These are phyloP conservation scores for Hypericum androsaemum DNA, from an alignment of 345 rosid species.

Conservation along the genomic window DNA sequence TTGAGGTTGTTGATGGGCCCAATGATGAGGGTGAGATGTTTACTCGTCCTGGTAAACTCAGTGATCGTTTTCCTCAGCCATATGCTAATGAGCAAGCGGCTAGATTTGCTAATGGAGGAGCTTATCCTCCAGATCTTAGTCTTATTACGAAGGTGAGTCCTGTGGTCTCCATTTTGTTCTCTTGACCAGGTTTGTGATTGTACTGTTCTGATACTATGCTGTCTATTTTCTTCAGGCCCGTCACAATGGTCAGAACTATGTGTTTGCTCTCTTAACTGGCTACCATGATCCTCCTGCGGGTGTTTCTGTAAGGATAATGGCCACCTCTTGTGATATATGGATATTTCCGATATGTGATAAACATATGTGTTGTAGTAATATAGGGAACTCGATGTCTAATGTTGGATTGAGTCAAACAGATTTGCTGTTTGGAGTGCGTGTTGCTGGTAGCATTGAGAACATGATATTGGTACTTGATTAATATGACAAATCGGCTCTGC, in stretches of 20 bases:
- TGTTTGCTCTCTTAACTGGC: slow-evolving; percentile 91
- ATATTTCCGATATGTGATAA: not conserved
- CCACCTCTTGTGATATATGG: not conserved
- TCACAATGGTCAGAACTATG: slow-evolving; percentile 97
- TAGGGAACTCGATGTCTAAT: too few relatives aligned
- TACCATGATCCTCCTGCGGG: slow-evolving; percentile 99
- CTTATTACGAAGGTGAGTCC: slow-evolving; percentile 84
- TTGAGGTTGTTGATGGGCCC: slow-evolving; percentile 97
- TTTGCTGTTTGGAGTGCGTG: too few relatives aligned
- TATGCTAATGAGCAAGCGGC: slow-evolving; percentile 91
- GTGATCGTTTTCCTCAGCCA: slow-evolving; percentile 92
- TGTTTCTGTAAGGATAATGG: slow-evolving; percentile 40
- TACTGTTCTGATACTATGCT: slow-evolving; percentile 6
- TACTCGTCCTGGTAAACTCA: slow-evolving; percentile 95
- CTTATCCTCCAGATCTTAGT: slow-evolving; percentile 99
- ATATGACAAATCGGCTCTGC: too few relatives aligned
- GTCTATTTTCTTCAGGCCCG: slow-evolving; percentile 63
- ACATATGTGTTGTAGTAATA: too few relatives aligned
- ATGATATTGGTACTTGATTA: too few relatives aligned
- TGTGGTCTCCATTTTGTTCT: slow-evolving; percentile 7
- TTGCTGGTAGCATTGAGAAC: too few relatives aligned
- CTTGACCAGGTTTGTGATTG: slow-evolving; percentile 1
- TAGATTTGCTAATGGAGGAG: slow-evolving; percentile 99
- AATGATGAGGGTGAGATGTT: slow-evolving; percentile 99
- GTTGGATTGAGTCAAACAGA: too few relatives aligned